Evolutionary conservation across 2,329 filamentous ascomycete species (phyloP), one percentile per base, ranked within the genome.

Genomic region (Zymoseptoria ardabiliae): DNA sequence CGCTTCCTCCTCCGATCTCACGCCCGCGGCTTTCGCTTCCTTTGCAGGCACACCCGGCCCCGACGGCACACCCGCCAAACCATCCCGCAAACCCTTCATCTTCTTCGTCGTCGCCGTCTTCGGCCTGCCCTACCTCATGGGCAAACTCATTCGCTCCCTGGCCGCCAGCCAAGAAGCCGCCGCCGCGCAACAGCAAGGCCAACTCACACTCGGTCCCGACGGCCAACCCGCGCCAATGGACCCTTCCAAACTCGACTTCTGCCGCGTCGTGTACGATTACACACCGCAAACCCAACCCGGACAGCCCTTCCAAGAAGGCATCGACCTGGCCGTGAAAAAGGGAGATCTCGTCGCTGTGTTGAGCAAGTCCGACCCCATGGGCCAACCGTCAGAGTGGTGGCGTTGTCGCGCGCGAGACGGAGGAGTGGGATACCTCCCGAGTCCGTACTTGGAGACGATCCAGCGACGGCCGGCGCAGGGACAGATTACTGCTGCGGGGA

Each of bases 301-400:
- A 35, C 75, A 76, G 69, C 70, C 70, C 30, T 67, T 69, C 17
- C 72, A 75, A 8, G 74, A 87, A 62, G 90, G 89, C 35, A 85
- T 97, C 66, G 95, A 99, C 71, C 82, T 99, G 13, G 86, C 90
- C 41, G 93, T 95, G 22, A 92, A 90, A 78, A 97, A 96, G 79
- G 93, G 93, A 61, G 94, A 99, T 68, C 85, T 97, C 56, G 92
- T 99, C 17, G 94, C 94, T 23, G 91, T 99, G 0, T 82, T 99
- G 57, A 88, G 87, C 78, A 97, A 97, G 78, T 89, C 85, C 19
- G 94, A 99, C 69, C 94, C 94, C 0, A 84, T 93, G 70, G 94
- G 94, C 50, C 91, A 94, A 68, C 85, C 91, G 4, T 94, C 89
- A 56, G 93, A 99, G 72, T 99, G 94, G 94, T 99, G 94, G 94